phyloP scores from a whole-genome alignment of 305 asterid species.

The Nicotiana rustica region DNA sequence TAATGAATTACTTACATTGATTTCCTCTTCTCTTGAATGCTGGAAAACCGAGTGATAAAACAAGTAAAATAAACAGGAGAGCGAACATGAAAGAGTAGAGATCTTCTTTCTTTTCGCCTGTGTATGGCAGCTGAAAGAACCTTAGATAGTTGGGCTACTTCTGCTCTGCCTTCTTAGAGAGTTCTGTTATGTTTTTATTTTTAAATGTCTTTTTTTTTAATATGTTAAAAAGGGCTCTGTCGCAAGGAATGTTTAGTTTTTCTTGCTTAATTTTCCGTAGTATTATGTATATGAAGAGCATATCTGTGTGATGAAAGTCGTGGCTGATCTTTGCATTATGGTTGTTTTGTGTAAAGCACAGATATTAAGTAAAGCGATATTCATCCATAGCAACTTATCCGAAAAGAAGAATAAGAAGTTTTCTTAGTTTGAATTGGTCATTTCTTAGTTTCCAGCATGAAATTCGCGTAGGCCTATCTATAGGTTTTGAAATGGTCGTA shows the following conservation, averaged over 20 bases:
- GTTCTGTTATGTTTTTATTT: not conserved
- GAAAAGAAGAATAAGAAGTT: not conserved
- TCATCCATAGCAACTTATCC: not conserved
- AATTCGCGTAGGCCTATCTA: not conserved
- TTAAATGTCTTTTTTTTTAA: not conserved
- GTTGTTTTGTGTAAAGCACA: not conserved
- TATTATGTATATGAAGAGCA: conserved; percentile 29
- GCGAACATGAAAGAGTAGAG: not conserved
- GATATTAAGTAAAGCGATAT: not conserved
- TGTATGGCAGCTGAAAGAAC: conserved; percentile 16
- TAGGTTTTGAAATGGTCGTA: conserved; percentile 8
- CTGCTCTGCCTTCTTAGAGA: not conserved
- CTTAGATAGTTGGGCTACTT: not conserved
- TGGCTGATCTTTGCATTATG: not conserved
- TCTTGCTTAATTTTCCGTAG: not conserved
- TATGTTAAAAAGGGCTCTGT: not conserved
- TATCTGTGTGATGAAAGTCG: not conserved
- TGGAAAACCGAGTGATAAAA: not conserved
- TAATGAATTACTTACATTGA: not conserved
- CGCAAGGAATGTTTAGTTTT: not conserved
- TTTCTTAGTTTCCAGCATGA: not conserved
- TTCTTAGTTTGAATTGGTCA: not conserved
- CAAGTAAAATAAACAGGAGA: not conserved
- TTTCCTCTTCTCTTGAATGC: conserved; percentile 5
- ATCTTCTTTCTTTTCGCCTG: not conserved